These are phyloP conservation scores for Wickerhamomyces sp. DNA, from an alignment of 1,139 yeast species.

Conservation along the genomic window DNA sequence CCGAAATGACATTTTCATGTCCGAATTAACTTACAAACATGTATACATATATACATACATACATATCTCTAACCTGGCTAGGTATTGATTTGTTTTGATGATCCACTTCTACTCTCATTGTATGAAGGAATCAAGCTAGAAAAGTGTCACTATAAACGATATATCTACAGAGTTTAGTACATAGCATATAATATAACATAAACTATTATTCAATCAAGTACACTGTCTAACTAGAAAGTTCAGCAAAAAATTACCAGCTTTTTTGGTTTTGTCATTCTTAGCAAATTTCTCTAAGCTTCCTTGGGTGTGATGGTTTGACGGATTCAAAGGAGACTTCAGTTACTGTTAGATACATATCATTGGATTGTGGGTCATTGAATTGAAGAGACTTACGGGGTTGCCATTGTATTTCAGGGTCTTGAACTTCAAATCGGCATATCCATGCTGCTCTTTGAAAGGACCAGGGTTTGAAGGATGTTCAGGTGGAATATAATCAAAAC, in stretches of 20 bases:
- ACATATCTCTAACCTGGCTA: too few relatives aligned
- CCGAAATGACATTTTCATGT: too few relatives aligned
- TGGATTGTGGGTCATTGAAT: too few relatives aligned
- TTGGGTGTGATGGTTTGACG: constrained; percentile 13
- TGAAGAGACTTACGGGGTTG: constrained; percentile 4
- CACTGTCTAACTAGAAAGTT: constrained; percentile 15
- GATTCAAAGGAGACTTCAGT: constrained; percentile 15
- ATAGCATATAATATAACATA: too few relatives aligned
- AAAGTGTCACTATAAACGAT: too few relatives aligned
- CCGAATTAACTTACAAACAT: too few relatives aligned
- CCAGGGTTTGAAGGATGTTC: constrained; percentile 20
- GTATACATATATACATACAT: too few relatives aligned
- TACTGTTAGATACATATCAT: constrained; percentile 2
- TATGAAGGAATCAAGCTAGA: too few relatives aligned
- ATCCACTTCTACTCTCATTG: too few relatives aligned
- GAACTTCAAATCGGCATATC: constrained; percentile 1
- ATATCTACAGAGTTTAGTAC: too few relatives aligned
- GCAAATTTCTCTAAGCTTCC: constrained; percentile 15
- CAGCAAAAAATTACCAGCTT: constrained; percentile 19
- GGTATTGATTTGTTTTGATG: too few relatives aligned
- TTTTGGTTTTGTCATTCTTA: constrained; percentile 21
- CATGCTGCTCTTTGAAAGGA: constrained; percentile 9
- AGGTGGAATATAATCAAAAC: constrained; percentile 17
- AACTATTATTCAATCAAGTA: background rate
- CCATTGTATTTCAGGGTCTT: constrained; percentile 5